Base-by-base conservation (phyloP, 495 filamentous ascomycete genomes). In the Neurospora africana region DNA sequence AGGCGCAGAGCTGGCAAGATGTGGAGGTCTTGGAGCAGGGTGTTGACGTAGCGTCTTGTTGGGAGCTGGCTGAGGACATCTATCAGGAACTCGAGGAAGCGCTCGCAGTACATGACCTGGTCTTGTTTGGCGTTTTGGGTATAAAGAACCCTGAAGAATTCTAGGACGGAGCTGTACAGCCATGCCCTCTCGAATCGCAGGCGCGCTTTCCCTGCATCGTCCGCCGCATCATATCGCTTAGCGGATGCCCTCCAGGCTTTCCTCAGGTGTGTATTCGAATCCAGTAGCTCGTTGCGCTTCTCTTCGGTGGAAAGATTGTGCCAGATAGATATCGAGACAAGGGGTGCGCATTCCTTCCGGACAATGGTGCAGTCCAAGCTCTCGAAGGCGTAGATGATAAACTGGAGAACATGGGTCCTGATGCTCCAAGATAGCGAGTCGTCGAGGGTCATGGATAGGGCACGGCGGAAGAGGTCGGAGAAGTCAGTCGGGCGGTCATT, bases 311-410 rank as follows among this genome's bases (percentile, higher is more conserved):
- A 91, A 37, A 99, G 82, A 76, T 97, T 95, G 75, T 97, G 92
- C 95, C 95, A 98, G 76, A 96, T 92, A 2, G 92, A 91, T 75
- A 99, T 97, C 1, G 93, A 94, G 53, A 99, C 95, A 44, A 99
- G 84, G 13, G 95, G 92, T 53, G 94, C 96, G 82, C 95, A 98
- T 83, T 99, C 95, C 78, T 97, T 98, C 68, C 95, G 88, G 37
- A 98, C 91, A 68, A 97, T 86, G 27, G 86, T 86, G 81, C 91
- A 97, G 76, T 99, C 95, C 21, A 98, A 87, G 30, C 94, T 97
- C 81, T 97, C 94, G 80, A 97, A 98, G 70, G 95, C 92, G 75
- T 89, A 88, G 70, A 97, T 94, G 72, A 97, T 87, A 80, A 97
- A 97, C 17, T 89, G 91, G 5, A 98, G 81, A 36, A 98, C 87